phyloP scores from a whole-genome alignment of 495 filamentous ascomycete genomes.

The Podospora australis region DNA sequence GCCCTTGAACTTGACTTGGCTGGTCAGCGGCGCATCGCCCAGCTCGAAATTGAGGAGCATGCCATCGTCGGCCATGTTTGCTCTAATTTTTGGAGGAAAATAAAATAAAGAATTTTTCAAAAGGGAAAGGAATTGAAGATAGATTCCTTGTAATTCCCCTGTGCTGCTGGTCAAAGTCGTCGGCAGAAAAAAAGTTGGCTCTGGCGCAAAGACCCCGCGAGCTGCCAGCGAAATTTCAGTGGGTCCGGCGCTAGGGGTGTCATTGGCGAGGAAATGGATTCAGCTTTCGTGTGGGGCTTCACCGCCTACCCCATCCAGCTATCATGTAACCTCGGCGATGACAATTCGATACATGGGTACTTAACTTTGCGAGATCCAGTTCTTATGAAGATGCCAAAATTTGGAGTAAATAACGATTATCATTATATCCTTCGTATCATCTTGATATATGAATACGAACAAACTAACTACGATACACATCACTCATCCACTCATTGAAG shows the following conservation, averaged over 20 bases:
- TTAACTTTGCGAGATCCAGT: no score
- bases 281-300: slow-evolving; percentile 1
- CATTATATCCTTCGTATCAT: not conserved
- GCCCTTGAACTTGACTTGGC: slow-evolving; percentile 68
- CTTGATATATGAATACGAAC: no score
- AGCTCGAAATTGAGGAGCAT: slow-evolving; percentile 90
- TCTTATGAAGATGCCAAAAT: no score
- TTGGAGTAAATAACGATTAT: not conserved
- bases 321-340: no score
- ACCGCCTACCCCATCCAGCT: slow-evolving; percentile 23
- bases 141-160: not conserved
- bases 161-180: not conserved
- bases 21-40: slow-evolving; percentile 52
- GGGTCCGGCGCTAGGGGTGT: not conserved
- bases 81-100: not conserved
- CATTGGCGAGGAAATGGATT: not conserved
- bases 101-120: no score
- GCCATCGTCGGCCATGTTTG: slow-evolving; percentile 83
- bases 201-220: not conserved
- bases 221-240: slow-evolving; percentile 5
- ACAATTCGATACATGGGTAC: no score
- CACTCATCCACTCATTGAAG: no score
- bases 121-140: no score
- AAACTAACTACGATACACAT: no score
- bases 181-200: slow-evolving; percentile 24